A percentile compares a stretch with the other conserved stretches of the same genome.
phyloP scores from a whole-genome alignment of 1,284 basidiomycete genomes.

The Albatrellus sp. region DNA sequence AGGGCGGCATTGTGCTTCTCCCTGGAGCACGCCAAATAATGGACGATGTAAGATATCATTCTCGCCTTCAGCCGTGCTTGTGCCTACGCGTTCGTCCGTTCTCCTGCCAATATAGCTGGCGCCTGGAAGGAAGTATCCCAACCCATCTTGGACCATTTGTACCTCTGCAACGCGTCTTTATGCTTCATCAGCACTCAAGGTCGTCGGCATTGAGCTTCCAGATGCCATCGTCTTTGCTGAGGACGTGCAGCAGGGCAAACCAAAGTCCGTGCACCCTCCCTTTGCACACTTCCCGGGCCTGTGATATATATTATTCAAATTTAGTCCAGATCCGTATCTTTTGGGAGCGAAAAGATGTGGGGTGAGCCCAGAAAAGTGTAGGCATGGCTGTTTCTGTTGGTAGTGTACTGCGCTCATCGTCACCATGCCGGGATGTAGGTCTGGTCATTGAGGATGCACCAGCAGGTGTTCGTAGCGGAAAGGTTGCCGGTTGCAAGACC shows the following conservation, averaged over 20 bases:
- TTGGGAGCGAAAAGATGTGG: conserved; percentile 55
- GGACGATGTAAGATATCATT: conserved; percentile 34
- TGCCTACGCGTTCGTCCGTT: background rate
- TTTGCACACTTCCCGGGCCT: background rate
- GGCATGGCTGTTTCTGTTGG: conserved; percentile 10
- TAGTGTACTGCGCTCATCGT: conserved; percentile 3
- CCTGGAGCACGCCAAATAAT: conserved; percentile 49
- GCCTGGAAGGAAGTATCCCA: conserved; percentile 30
- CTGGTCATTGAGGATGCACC: conserved; percentile 86
- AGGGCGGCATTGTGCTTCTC: conserved; percentile 45
- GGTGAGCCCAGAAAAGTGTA: conserved; percentile 48
- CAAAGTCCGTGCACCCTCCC: conserved; percentile 32
- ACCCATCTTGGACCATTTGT: conserved; percentile 54
- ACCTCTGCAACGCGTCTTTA: conserved; percentile 56
- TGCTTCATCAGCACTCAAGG: conserved; percentile 38
- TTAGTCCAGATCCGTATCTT: conserved; percentile 76
- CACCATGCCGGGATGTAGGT: conserved; percentile 24
- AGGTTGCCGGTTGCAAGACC: conserved; percentile 68
- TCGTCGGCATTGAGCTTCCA: conserved; percentile 41
- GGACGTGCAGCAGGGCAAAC: conserved; percentile 73
- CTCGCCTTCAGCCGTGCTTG: background rate
- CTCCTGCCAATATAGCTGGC: conserved; percentile 25
- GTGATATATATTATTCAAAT: conserved; percentile 20
- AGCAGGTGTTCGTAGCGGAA: conserved; percentile 62
- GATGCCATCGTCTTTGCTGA: conserved; percentile 69